A percentile compares a stretch with the other conserved stretches of the same genome.
phyloP scores from a whole-genome alignment of 805 yeast genomes.

The Kodamaea laetipori region DNA sequence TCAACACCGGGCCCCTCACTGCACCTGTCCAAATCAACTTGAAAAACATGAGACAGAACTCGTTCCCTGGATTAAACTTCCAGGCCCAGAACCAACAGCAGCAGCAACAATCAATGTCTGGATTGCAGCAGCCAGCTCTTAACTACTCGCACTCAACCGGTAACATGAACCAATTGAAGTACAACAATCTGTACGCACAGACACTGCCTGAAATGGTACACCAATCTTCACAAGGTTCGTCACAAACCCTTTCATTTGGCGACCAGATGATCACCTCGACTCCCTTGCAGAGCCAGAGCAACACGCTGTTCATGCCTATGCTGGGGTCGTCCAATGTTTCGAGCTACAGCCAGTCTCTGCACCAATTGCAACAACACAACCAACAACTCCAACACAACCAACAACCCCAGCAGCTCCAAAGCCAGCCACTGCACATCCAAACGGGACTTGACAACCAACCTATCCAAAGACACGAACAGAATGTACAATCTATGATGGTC shows the following conservation, averaged over 20 bases:
- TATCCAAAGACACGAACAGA: conserved; percentile 15
- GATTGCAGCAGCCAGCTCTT: conserved; percentile 13
- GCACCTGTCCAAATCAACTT: conserved; percentile 33
- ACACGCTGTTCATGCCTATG: conserved; percentile 3
- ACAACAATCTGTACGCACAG: conserved; percentile 2
- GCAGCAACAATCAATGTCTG: conserved; percentile 4
- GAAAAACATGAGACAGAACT: conserved; percentile 8
- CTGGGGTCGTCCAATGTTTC: conserved; percentile 8
- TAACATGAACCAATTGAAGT: conserved; percentile 16
- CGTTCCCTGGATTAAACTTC: conserved; percentile 2
- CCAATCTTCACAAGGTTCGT: conserved; percentile 1
- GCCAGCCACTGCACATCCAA: background rate
- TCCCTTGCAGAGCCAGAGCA: conserved; percentile 3
- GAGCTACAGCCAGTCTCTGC: background rate
- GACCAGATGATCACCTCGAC: conserved; percentile 11
- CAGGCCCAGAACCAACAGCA: background rate
- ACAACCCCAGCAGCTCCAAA: conserved; percentile 11
- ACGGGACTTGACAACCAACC: conserved; percentile 1
- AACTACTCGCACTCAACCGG: conserved; percentile 21
- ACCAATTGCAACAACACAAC: background rate
- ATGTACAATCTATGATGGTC: conserved; percentile 18
- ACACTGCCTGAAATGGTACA: conserved; percentile 6
- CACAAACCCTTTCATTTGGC: conserved; percentile 2
- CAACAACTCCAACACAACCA: conserved; percentile 3
- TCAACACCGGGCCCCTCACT: conserved; percentile 29